Conservation (phyloP, 768 basidiomycete genomes). For the Leccinum variicolor region DNA sequence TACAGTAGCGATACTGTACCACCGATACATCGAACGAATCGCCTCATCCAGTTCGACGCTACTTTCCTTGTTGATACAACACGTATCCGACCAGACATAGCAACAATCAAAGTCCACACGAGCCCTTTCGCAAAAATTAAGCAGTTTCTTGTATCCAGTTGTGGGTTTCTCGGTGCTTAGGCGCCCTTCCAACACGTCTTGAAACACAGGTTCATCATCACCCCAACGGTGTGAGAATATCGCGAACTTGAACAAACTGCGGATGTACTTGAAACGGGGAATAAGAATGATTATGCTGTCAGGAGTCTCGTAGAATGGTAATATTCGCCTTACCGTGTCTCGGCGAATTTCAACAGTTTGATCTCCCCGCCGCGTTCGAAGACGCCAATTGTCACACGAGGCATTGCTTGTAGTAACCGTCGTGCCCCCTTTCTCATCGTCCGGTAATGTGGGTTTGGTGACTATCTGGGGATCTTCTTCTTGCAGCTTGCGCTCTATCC, state of each 20-base stretch:
- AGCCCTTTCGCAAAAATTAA: slow-evolving; percentile 15
- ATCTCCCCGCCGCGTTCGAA: not conserved
- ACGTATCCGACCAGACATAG: slow-evolving; percentile 26
- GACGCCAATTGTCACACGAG: not conserved
- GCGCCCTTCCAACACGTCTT: slow-evolving; percentile 1
- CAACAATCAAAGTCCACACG: slow-evolving; percentile 11
- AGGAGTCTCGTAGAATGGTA: not conserved
- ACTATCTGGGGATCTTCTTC: not conserved
- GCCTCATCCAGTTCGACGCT: slow-evolving; percentile 31
- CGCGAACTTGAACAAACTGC: slow-evolving; percentile 14
- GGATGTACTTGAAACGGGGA: slow-evolving; percentile 2
- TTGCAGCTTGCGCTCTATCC: not conserved
- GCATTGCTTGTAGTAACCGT: not conserved
- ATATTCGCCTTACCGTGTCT: slow-evolving; percentile 2
- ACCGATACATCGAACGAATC: slow-evolving; percentile 29
- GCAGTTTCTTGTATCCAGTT: slow-evolving; percentile 16
- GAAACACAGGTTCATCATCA: slow-evolving; percentile 14
- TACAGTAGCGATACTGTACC: slow-evolving; percentile 23
- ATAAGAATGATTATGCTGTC: not conserved
- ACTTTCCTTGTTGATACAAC: slow-evolving; percentile 23
- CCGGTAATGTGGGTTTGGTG: not conserved
- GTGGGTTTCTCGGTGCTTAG: not conserved
- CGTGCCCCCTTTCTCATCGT: not conserved
- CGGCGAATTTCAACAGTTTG: not conserved
- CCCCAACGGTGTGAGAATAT: slow-evolving; percentile 24